Evolutionary conservation across 2,329 filamentous ascomycete species (phyloP).

Genomic region (Diaporthe vaccinii): DNA sequence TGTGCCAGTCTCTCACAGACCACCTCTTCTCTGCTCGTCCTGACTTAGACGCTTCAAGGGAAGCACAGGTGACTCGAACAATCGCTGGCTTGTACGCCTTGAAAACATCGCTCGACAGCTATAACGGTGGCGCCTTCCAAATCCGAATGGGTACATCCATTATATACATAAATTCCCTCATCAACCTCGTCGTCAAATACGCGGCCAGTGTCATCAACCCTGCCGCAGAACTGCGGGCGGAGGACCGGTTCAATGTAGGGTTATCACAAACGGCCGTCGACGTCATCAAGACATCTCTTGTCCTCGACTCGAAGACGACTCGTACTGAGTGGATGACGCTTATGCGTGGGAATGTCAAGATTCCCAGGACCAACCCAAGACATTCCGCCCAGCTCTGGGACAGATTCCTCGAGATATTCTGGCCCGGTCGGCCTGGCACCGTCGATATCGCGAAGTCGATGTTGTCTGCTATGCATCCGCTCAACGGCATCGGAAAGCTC

Average conservation of each 20-base stretch:
- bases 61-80: slow-evolving; percentile 73
- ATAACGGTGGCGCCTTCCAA: slow-evolving; percentile 60
- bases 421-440: slow-evolving; percentile 64
- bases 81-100: slow-evolving; percentile 74
- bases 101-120: slow-evolving; percentile 68
- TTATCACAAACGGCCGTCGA: slow-evolving; percentile 70
- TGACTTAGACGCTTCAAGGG: slow-evolving; percentile 65
- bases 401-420: slow-evolving; percentile 70
- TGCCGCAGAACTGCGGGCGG: slow-evolving; percentile 62
- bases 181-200: slow-evolving; percentile 75
- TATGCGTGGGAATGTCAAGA: slow-evolving; percentile 64
- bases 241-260: slow-evolving; percentile 63
- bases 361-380: slow-evolving; percentile 77
- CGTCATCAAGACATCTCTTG: slow-evolving; percentile 76
- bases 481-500: slow-evolving; percentile 84
- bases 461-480: slow-evolving; percentile 76
- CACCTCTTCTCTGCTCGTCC: slow-evolving; percentile 79
- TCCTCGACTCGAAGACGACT: slow-evolving; percentile 79
- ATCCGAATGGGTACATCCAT: slow-evolving; percentile 66
- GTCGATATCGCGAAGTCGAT: slow-evolving; percentile 82
- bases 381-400: slow-evolving; percentile 86
- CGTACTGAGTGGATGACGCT: slow-evolving; percentile 78
- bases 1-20: slow-evolving; percentile 82
- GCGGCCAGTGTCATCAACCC: slow-evolving; percentile 68
- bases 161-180: slow-evolving; percentile 73